A percentile compares a stretch with the other conserved stretches of the same genome.
Conservation (phyloP, 495 filamentous ascomycete species). For the Penicillium angulare region DNA sequence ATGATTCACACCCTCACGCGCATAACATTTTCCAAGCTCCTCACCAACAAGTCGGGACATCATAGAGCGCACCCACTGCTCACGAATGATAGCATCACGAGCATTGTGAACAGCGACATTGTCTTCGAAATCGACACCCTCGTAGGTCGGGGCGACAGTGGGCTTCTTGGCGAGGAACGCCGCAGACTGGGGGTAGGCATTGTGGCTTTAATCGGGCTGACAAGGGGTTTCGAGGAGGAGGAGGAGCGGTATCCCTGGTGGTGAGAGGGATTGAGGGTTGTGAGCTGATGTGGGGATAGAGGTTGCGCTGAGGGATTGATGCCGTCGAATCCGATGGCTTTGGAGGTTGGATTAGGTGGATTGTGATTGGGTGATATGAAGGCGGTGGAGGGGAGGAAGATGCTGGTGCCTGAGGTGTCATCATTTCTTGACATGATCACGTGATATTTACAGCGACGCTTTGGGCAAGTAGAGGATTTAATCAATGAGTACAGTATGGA, state of each 20-base stretch:
- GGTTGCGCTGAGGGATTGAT: constrained; percentile 10
- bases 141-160: constrained; percentile 88
- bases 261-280: constrained; percentile 6
- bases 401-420: neutral
- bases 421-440: neutral
- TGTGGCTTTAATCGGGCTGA: constrained; percentile 19
- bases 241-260: neutral
- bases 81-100: constrained; percentile 88
- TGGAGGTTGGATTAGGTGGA: constrained; percentile 21
- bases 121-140: constrained; percentile 96
- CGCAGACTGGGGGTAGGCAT: constrained; percentile 93
- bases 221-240: neutral
- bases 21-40: constrained; percentile 95
- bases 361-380: constrained; percentile 18
- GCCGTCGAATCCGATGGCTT: constrained; percentile 19
- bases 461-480: no score
- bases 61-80: constrained; percentile 98
- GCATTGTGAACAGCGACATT: constrained; percentile 85
- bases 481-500: no score
- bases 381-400: constrained; percentile 16
- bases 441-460: no score
- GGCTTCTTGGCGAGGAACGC: constrained; percentile 94
- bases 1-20: constrained; percentile 92
- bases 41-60: constrained; percentile 92
- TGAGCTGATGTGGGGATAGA: constrained; percentile 1